Percentiles rank a stretch among this genome's conserved stretches.
Evolutionary conservation across 495 filamentous ascomycete genomes (phyloP).

Genomic region (Ascodesmis nigricans): DNA sequence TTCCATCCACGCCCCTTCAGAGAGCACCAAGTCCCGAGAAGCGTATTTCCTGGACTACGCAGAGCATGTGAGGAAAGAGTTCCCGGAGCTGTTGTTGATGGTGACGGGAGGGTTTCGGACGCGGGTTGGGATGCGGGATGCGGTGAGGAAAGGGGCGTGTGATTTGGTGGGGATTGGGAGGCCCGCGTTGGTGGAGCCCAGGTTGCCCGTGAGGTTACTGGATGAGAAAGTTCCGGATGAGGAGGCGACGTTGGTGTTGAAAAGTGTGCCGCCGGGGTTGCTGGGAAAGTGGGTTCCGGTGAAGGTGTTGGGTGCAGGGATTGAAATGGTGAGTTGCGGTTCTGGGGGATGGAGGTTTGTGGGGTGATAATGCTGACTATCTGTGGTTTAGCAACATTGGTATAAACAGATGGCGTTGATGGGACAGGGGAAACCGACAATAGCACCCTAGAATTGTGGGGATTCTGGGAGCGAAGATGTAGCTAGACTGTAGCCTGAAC

Average conservation of each 20-base stretch:
- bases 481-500: no score
- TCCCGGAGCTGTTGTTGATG: slow-evolving; percentile 32
- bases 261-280: neutral
- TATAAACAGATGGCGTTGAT: no score
- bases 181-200: slow-evolving; percentile 30
- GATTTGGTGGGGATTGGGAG: slow-evolving; percentile 36
- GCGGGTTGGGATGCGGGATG: slow-evolving; percentile 31
- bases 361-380: no score
- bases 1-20: slow-evolving; percentile 67
- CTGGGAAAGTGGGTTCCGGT: slow-evolving; percentile 1
- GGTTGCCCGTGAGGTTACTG: slow-evolving; percentile 30
- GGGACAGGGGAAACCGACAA: no score
- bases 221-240: slow-evolving; percentile 31
- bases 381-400: no score
- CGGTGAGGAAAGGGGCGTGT: slow-evolving; percentile 31
- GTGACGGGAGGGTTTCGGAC: slow-evolving; percentile 35
- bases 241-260: slow-evolving; percentile 17
- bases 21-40: slow-evolving; percentile 50
- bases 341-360: no score
- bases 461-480: no score
- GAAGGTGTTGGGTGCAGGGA: slow-evolving; percentile 11
- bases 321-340: slow-evolving; percentile 8
- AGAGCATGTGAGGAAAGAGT: slow-evolving; percentile 39
- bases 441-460: no score
- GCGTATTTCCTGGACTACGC: slow-evolving; percentile 62